These are phyloP conservation scores for Adansonia gregorii DNA, from an alignment of 441 rosid genomes.

Conservation along the genomic window DNA sequence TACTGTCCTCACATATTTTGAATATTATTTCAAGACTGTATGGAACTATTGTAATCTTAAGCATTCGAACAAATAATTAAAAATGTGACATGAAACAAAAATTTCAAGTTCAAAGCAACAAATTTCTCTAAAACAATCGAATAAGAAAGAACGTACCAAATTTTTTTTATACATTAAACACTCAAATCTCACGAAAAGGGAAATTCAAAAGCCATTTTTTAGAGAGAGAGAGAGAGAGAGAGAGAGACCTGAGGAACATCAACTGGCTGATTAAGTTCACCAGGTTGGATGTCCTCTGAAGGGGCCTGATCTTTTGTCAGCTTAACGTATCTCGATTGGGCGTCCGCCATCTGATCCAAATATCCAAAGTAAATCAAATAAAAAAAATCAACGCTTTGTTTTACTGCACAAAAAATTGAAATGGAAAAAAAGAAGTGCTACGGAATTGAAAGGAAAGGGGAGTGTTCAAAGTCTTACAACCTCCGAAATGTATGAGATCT, in stretches of 20 bases:
- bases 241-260: slow-evolving; percentile 60
- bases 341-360: slow-evolving; percentile 58
- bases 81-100: not conserved
- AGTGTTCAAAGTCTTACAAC: slow-evolving; percentile 9
- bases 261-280: slow-evolving; percentile 40
- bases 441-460: not conserved
- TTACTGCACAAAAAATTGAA: not conserved
- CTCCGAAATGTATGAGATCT: slow-evolving; percentile 15
- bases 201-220: not conserved
- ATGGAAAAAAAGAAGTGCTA: not conserved
- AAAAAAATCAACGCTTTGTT: not conserved
- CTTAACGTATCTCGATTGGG: slow-evolving; percentile 64
- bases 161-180: no score
- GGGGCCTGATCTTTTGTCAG: slow-evolving; percentile 63
- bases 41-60: not conserved
- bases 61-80: not conserved
- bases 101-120: not conserved
- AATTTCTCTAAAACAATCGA: not conserved
- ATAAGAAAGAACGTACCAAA: not conserved
- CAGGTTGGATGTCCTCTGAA: slow-evolving; percentile 63
- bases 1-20: not conserved
- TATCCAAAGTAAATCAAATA: not conserved
- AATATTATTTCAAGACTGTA: not conserved
- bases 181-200: not conserved
- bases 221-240: not conserved